Evolutionary conservation across 2,329 filamentous ascomycete species (phyloP).

Genomic region (Pyrenochaeta sp.): DNA sequence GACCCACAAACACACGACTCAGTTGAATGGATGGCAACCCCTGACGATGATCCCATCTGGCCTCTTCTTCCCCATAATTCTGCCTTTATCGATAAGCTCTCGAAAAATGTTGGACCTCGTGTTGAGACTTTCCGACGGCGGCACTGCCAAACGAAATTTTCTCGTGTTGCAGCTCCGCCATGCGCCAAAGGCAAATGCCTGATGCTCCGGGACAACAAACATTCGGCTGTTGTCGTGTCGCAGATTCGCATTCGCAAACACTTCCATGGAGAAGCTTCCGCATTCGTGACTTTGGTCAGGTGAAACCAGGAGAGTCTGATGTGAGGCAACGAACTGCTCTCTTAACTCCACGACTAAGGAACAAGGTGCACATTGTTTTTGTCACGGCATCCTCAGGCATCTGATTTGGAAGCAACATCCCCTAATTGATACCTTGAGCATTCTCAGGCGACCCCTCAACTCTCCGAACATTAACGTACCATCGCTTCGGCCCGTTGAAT

Average conservation of each 20-base stretch:
- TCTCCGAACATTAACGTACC: no score
- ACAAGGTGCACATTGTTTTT: background rate
- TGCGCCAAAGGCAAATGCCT: background rate
- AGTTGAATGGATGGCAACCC: conserved; percentile 7
- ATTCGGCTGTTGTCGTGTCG: background rate
- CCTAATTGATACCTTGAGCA: no score
- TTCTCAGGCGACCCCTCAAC: no score
- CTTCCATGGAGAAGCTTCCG: background rate
- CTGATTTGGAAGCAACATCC: no score
- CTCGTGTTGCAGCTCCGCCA: background rate
- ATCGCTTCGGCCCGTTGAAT: no score
- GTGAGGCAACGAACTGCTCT: background rate
- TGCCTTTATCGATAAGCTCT: conserved; percentile 26
- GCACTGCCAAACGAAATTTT: conserved; percentile 3
- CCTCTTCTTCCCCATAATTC: conserved; percentile 7
- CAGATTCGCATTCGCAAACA: background rate
- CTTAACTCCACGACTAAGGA: background rate
- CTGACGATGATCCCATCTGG: conserved; percentile 36
- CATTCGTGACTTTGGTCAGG: conserved; percentile 2
- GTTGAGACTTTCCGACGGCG: conserved; percentile 9
- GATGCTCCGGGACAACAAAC: background rate
- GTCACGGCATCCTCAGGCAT: background rate
- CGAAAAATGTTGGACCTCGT: conserved; percentile 3
- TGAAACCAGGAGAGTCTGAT: background rate
- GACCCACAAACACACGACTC: conserved; percentile 5